Evolutionary conservation across 2,329 filamentous ascomycete genomes (phyloP).

Genomic region (Boeremia exigua): DNA sequence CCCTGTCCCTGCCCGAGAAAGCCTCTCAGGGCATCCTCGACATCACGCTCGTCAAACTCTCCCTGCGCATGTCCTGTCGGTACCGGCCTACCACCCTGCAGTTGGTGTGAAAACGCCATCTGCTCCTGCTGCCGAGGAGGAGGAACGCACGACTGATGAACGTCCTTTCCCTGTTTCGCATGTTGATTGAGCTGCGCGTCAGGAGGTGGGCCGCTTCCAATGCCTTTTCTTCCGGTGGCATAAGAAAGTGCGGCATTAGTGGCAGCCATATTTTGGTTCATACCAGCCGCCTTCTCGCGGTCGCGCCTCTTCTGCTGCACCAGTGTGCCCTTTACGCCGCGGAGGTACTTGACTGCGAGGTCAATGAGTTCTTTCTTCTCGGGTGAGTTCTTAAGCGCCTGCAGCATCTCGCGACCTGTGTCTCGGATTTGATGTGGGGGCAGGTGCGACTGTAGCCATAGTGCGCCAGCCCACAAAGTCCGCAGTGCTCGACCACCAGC

Average conservation of each 20-base stretch:
- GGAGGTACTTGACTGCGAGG: conserved; percentile 62
- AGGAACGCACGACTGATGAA: background rate
- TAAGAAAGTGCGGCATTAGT: background rate
- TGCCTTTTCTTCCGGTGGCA: background rate
- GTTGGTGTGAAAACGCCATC: background rate
- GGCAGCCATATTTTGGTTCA: background rate
- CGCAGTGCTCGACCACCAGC: conserved; percentile 67
- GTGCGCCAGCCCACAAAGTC: conserved; percentile 68
- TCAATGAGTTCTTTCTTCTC: conserved; percentile 62
- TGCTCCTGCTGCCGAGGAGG: background rate
- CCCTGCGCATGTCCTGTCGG: background rate
- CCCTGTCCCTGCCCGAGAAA: conserved; percentile 23
- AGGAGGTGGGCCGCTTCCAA: background rate
- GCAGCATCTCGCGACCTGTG: conserved; percentile 69
- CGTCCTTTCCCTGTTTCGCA: background rate
- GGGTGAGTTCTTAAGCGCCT: conserved; percentile 64
- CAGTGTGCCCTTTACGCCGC: conserved; percentile 62
- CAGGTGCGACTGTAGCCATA: conserved; percentile 63
- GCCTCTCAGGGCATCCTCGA: conserved; percentile 35
- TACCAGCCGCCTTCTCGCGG: conserved; percentile 34
- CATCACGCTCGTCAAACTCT: conserved; percentile 29
- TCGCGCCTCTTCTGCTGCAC: conserved; percentile 59
- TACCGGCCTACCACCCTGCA: background rate
- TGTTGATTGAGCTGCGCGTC: background rate
- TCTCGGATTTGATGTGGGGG: conserved; percentile 67